These are phyloP conservation scores for Pistacia vera DNA, from an alignment of 345 rosid genomes.

Conservation along the genomic window DNA sequence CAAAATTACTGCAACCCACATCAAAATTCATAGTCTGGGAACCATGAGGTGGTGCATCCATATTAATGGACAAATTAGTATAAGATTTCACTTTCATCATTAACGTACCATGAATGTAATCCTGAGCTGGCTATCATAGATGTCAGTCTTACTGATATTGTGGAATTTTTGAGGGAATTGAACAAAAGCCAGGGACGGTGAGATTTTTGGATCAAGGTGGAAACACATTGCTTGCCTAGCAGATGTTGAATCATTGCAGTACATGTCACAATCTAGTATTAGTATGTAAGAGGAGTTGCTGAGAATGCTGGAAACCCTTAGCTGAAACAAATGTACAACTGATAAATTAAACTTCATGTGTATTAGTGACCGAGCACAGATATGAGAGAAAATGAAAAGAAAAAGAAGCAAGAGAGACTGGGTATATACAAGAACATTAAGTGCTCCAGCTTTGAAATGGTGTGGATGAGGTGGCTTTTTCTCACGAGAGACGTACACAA, in stretches of 20 bases:
- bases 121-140: constrained; percentile 46
- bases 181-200: constrained; percentile 38
- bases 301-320: constrained; percentile 48
- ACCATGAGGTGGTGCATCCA: neutral
- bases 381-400: neutral
- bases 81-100: neutral
- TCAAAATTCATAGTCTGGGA: neutral
- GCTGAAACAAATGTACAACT: constrained; percentile 29
- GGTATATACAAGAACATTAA: constrained; percentile 45
- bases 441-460: constrained; percentile 60
- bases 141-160: constrained; percentile 42
- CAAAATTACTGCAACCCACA: neutral
- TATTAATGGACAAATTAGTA: neutral
- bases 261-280: constrained; percentile 57
- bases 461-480: constrained; percentile 38
- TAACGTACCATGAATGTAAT: constrained; percentile 23
- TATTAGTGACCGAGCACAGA: neutral
- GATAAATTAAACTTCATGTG: neutral
- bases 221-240: constrained; percentile 53
- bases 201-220: constrained; percentile 40
- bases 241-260: constrained; percentile 47
- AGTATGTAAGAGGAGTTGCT: constrained; percentile 51
- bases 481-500: constrained; percentile 53
- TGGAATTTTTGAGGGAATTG: constrained; percentile 55
- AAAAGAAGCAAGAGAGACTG: neutral